Base-by-base conservation (phyloP, 2,329 filamentous ascomycete species). In the Diplocarpon rosae region DNA sequence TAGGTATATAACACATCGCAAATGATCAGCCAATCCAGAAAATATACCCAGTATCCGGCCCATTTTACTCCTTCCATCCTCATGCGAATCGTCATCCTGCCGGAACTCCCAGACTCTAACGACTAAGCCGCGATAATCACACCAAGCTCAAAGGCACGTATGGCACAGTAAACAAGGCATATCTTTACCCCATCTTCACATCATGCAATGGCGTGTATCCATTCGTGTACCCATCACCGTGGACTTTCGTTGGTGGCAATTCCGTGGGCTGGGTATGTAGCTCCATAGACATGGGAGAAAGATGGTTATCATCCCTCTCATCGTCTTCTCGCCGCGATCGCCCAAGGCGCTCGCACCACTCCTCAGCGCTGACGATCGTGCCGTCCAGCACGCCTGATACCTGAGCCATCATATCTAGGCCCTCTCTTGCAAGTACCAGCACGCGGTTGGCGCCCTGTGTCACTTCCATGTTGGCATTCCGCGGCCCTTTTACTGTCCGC, bases 361-460 rank as follows among this genome's bases (percentile, higher is more conserved):
- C 78, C 64, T 96, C 90, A 0, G 92, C 92, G 56, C 85, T 92
- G 44, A 85, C 76, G 42, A 96, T 83, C 0, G 92, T 96, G 42
- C 87, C 84, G 54, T 93, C 85, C 8, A 96, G 74, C 1, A 95
- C 85, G 5, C 81, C 79, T 33, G 81, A 92, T 39, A 98, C 87
- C 62, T 95, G 88, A 1, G 79, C 76, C 73, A 96, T 88, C 83
- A 96, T 95, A 55, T 95, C 88, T 12, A 96, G 70, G 0, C 89
- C 87, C 62, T 96, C 90, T 57, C 83, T 84, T 6, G 90, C 90
- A 41, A 96, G 77, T 1, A 92, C 78, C 11, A 96, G 68, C 45
- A 93, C 88, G 33, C 83, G 75, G 54, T 88, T 82, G 0, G 86
- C 88, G 41, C 72, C 71, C 20, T 80, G 73, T 1, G 66, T 65